Conservation (phyloP, 257 asterid genomes). For the Petrea volubilis region DNA sequence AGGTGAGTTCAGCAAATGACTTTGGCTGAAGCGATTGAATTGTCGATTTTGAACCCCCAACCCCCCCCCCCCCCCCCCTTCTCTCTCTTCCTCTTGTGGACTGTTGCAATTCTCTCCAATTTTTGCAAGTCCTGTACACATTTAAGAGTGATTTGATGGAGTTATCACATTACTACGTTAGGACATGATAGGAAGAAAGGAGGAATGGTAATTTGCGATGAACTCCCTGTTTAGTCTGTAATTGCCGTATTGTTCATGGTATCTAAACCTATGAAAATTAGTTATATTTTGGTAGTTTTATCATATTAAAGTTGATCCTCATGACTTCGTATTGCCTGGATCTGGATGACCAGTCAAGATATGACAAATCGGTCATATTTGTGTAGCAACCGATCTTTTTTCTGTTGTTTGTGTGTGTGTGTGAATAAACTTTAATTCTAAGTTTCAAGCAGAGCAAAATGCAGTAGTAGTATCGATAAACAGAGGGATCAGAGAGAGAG, state of each 20-base stretch:
- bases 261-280: background rate
- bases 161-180: background rate
- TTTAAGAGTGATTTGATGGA: background rate
- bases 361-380: too few relatives aligned
- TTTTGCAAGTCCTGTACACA: background rate
- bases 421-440: too few relatives aligned
- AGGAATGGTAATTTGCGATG: background rate
- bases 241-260: background rate
- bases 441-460: too few relatives aligned
- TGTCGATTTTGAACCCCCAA: too few relatives aligned
- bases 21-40: conserved; percentile 19
- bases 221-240: conserved; percentile 2
- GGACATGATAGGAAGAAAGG: background rate
- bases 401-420: too few relatives aligned
- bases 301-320: background rate
- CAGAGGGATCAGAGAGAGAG: too few relatives aligned
- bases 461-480: too few relatives aligned
- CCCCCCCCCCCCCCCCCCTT: background rate
- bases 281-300: background rate
- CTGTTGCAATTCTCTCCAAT: background rate
- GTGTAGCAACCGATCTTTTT: too few relatives aligned
- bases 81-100: background rate
- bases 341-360: too few relatives aligned
- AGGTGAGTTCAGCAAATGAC: conserved; percentile 53
- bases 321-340: too few relatives aligned